Evolutionary conservation across 192 early-diverging fungal genomes (phyloP).

Genomic region (Coemansia javaensis): DNA sequence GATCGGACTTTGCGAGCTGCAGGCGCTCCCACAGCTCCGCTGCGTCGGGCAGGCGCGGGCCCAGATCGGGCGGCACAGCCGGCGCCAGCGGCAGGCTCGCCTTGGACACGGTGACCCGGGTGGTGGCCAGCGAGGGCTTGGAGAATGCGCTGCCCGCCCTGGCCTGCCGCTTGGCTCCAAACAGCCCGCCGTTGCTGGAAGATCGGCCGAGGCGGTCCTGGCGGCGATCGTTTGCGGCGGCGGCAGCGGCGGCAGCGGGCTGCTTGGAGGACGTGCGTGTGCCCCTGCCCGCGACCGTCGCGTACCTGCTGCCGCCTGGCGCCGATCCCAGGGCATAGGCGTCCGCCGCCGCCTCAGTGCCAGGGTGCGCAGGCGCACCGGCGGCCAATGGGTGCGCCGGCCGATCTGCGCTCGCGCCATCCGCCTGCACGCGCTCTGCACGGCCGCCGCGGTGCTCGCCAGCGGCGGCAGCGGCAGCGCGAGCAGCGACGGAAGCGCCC

Average conservation of each 20-base stretch:
- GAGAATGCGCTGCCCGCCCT: slow-evolving; percentile 12
- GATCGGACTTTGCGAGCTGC: not conserved
- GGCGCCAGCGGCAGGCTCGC: slow-evolving; percentile 24
- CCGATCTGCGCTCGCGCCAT: too few relatives aligned
- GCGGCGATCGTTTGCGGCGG: slow-evolving; percentile 1
- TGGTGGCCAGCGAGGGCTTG: slow-evolving; percentile 21
- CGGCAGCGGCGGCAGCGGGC: too few relatives aligned
- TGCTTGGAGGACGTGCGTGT: too few relatives aligned
- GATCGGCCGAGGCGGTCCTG: not conserved
- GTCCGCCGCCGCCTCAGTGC: too few relatives aligned
- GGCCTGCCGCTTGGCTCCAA: not conserved
- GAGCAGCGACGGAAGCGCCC: slow-evolving; percentile 8
- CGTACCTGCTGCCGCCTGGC: not conserved
- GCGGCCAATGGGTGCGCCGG: too few relatives aligned
- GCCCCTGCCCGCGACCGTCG: not conserved
- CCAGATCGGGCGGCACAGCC: slow-evolving; percentile 2
- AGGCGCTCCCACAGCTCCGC: not conserved
- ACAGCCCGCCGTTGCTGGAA: not conserved
- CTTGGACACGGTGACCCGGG: slow-evolving; percentile 27
- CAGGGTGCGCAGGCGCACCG: too few relatives aligned
- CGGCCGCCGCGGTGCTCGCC: too few relatives aligned
- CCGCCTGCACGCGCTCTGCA: too few relatives aligned
- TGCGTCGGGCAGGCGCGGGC: not conserved
- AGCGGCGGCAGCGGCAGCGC: not conserved
- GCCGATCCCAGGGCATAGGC: not conserved